These are phyloP conservation scores for Hygrophorus russula DNA, from an alignment of 768 basidiomycete genomes.

Conservation along the genomic window DNA sequence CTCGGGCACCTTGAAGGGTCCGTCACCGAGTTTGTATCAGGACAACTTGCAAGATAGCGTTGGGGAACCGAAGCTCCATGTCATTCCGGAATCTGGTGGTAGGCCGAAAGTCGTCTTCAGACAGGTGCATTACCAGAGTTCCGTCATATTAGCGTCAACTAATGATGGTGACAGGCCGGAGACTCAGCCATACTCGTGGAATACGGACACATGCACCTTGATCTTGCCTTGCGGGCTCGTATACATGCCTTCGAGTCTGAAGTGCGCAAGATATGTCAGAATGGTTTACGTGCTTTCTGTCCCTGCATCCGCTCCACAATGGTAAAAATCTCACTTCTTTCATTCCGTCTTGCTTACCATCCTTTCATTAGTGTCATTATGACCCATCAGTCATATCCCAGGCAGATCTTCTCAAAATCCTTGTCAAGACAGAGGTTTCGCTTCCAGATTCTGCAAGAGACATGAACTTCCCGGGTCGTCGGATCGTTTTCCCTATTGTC, in stretches of 20 bases:
- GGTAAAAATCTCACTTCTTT: constrained; percentile 21
- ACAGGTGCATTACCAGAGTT: constrained; percentile 28
- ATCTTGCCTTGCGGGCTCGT: constrained; percentile 41
- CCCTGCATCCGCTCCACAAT: constrained; percentile 49
- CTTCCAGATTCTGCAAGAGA: constrained; percentile 29
- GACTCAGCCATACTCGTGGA: constrained; percentile 55
- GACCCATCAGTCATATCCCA: constrained; percentile 34
- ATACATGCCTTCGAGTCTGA: constrained; percentile 44
- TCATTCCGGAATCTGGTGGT: constrained; percentile 3
- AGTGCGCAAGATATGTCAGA: constrained; percentile 19
- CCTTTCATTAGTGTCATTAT: constrained; percentile 32
- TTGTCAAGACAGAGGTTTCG: constrained; percentile 25
- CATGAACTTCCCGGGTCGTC: constrained; percentile 37
- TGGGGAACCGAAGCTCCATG: no score
- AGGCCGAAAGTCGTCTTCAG: constrained; percentile 34
- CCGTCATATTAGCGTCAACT: background rate
- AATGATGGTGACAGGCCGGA: constrained; percentile 32
- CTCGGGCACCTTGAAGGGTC: no score
- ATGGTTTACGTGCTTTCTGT: constrained; percentile 30
- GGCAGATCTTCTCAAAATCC: constrained; percentile 24
- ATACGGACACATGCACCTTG: constrained; percentile 43
- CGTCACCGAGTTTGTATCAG: no score
- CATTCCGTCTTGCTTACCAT: background rate
- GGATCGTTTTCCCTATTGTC: constrained; percentile 49
- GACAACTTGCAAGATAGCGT: no score